Conservation (phyloP, 2,329 filamentous ascomycete species). For the Colletotrichum echinochloae region DNA sequence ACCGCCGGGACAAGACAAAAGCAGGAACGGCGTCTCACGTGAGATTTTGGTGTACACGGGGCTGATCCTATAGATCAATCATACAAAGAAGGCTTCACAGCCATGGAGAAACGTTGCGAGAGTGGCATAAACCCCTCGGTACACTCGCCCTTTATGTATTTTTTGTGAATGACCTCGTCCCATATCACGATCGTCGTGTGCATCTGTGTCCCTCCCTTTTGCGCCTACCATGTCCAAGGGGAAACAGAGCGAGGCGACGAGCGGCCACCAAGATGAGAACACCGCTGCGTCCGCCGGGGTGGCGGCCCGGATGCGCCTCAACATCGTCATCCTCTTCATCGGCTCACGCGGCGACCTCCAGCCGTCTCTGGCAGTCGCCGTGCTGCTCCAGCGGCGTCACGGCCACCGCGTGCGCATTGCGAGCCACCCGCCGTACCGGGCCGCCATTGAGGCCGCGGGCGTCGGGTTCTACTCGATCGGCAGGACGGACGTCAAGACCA, state of each 20-base stretch:
- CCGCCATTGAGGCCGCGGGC: slow-evolving; percentile 51
- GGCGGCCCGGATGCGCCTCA: slow-evolving; percentile 45
- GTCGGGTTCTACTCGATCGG: slow-evolving; percentile 59
- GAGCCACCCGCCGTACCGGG: slow-evolving; percentile 55
- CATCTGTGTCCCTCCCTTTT: background rate
- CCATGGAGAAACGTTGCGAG: too few relatives aligned
- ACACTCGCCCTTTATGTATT: background rate
- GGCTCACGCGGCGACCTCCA: slow-evolving; percentile 60
- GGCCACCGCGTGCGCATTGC: slow-evolving; percentile 59
- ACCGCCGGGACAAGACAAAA: background rate
- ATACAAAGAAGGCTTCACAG: background rate
- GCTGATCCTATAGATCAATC: background rate
- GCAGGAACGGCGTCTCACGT: slow-evolving; percentile 15
- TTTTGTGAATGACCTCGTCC: background rate
- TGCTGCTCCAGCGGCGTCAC: slow-evolving; percentile 51
- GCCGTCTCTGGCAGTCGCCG: slow-evolving; percentile 60
- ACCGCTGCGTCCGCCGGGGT: background rate
- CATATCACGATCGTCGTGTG: background rate
- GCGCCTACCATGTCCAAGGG: background rate
- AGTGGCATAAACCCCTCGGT: too few relatives aligned
- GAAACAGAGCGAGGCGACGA: background rate
- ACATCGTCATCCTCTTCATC: slow-evolving; percentile 62
- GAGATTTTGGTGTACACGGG: background rate
- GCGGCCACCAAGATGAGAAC: background rate
- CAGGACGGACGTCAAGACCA: slow-evolving; percentile 48